These are phyloP conservation scores for Artemisia tridentata DNA, from an alignment of 129 eudicot genomes.

Conservation along the genomic window DNA sequence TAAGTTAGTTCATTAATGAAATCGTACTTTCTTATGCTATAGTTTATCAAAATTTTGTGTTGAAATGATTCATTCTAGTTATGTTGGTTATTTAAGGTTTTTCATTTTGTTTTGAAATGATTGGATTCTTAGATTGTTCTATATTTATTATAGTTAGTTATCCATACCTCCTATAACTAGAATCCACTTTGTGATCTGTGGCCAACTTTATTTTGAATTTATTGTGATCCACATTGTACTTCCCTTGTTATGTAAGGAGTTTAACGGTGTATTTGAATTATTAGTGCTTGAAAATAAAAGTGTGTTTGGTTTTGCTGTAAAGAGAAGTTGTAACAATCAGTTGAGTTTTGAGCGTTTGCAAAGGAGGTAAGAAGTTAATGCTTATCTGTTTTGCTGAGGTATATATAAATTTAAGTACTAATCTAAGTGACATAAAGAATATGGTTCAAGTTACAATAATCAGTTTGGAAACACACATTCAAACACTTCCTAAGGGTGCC, in stretches of 20 bases:
- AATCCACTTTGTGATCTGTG: neutral
- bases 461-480: neutral
- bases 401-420: neutral
- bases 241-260: too few relatives aligned
- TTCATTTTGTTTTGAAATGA: neutral
- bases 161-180: neutral
- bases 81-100: neutral
- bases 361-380: too few relatives aligned
- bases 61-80: too few relatives aligned
- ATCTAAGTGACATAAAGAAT: too few relatives aligned
- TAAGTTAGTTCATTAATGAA: too few relatives aligned
- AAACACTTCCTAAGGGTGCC: neutral
- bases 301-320: neutral
- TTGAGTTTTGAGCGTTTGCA: neutral
- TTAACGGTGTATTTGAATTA: neutral
- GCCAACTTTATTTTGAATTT: neutral
- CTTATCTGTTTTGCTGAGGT: neutral
- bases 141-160: neutral
- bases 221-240: neutral
- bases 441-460: neutral
- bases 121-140: neutral
- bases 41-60: too few relatives aligned
- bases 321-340: neutral
- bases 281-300: neutral
- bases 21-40: too few relatives aligned